A percentile compares a stretch with the other conserved stretches of the same genome.
Conservation (phyloP, 2,329 filamentous ascomycete species). For the Verticillium alfalfae region DNA sequence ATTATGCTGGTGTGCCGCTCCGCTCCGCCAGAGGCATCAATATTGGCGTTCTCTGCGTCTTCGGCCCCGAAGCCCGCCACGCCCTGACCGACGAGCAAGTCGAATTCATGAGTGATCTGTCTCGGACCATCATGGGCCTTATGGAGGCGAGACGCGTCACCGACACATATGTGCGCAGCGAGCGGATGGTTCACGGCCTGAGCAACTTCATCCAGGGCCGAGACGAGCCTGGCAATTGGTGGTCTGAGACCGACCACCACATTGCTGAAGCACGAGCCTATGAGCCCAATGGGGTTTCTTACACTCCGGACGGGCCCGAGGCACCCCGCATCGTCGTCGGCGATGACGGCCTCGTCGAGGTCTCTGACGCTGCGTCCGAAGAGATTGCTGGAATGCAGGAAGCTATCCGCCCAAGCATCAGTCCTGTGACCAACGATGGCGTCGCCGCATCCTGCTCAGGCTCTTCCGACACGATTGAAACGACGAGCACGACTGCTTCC, state of each 20-base stretch:
- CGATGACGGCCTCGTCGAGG: neutral
- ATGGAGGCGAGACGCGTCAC: conserved; percentile 25
- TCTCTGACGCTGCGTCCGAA: neutral
- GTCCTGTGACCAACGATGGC: conserved; percentile 1
- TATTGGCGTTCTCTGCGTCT: conserved; percentile 33
- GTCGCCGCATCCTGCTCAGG: conserved; percentile 3
- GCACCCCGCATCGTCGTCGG: neutral
- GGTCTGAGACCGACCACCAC: neutral
- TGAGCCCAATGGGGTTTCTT: neutral
- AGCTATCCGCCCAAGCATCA: conserved; percentile 5
- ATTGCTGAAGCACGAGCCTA: neutral
- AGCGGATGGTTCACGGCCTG: conserved; percentile 29
- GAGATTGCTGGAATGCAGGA: neutral
- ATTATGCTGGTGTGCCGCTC: conserved; percentile 37
- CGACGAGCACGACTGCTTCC: conserved; percentile 5
- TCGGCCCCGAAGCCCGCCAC: conserved; percentile 17
- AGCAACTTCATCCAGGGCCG: conserved; percentile 28
- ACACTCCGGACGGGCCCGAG: neutral
- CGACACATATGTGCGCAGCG: conserved; percentile 23
- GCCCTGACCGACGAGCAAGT: conserved; percentile 21
- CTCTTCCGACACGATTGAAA: conserved; percentile 4
- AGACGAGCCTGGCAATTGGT: conserved; percentile 3
- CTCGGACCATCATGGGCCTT: conserved; percentile 29
- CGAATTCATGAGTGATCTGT: conserved; percentile 20
- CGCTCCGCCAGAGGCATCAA: conserved; percentile 32